Conservation (phyloP, 305 asterid species). For the Fraxinus velutina region DNA sequence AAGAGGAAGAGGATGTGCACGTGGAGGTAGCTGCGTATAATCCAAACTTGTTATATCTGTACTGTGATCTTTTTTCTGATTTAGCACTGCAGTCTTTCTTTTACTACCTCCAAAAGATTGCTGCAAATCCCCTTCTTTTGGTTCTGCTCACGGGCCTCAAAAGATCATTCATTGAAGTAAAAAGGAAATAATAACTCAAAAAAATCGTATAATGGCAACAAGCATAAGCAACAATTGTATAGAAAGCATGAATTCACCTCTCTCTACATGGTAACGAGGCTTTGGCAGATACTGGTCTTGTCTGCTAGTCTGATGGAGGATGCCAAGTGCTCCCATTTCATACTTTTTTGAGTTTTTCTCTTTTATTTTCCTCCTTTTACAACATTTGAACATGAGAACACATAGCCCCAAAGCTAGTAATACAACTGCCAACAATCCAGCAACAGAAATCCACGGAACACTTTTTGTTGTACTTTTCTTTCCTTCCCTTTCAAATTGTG, state of each 20-base stretch:
- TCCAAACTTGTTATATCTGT: conserved; percentile 42
- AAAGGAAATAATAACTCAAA: not conserved
- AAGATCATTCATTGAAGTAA: conserved; percentile 1
- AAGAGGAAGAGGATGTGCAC: conserved; percentile 56
- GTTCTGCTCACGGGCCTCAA: conserved; percentile 31
- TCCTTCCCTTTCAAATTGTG: conserved; percentile 31
- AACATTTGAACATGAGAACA: conserved; percentile 41
- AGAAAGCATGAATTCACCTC: conserved; percentile 35
- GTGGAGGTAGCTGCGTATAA: conserved; percentile 30
- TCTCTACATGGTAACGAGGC: conserved; percentile 37
- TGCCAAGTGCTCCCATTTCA: conserved; percentile 32
- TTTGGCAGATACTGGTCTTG: conserved; percentile 36
- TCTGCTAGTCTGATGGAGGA: conserved; percentile 29
- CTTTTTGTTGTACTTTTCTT: conserved; percentile 30
- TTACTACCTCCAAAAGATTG: conserved; percentile 36
- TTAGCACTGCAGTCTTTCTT: conserved; percentile 27
- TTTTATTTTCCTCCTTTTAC: conserved; percentile 32
- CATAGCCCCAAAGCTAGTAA: conserved; percentile 48
- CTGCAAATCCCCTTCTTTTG: conserved; percentile 34
- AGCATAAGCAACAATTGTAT: not conserved
- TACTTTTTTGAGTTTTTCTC: conserved; percentile 31
- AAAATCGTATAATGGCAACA: not conserved
- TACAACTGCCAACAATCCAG: conserved; percentile 40
- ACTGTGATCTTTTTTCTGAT: conserved; percentile 42
- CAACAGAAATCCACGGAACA: conserved; percentile 47